Evolutionary conservation across 1,284 basidiomycete species (phyloP).

Genomic region (Lentinula novae-zelandiae): DNA sequence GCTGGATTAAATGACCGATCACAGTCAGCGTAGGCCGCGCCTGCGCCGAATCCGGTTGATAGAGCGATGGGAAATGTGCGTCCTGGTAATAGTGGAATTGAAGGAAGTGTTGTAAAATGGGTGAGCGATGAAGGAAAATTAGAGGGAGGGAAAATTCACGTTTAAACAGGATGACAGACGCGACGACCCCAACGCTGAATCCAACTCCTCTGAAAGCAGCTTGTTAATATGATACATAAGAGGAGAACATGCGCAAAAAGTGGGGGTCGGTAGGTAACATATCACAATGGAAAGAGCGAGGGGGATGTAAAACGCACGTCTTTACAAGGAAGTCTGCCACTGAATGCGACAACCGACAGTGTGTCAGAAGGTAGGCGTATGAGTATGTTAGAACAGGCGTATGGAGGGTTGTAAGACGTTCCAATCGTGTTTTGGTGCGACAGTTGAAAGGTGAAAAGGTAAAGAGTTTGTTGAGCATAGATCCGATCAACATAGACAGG

Average conservation of each 20-base stretch:
- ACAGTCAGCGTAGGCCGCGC: constrained; percentile 92
- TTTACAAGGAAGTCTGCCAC: constrained; percentile 80
- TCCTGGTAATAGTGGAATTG: constrained; percentile 49
- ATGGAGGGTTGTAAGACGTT: background rate
- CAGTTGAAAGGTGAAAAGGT: too few relatives aligned
- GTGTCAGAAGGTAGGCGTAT: too few relatives aligned
- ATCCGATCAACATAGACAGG: too few relatives aligned
- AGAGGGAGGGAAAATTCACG: constrained; percentile 61
- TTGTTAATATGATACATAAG: background rate
- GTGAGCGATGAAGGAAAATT: too few relatives aligned
- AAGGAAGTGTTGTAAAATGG: background rate
- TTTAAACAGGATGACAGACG: constrained; percentile 92
- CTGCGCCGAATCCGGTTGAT: constrained; percentile 86
- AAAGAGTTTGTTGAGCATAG: too few relatives aligned
- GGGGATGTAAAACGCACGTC: constrained; percentile 46
- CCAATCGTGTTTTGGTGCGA: too few relatives aligned
- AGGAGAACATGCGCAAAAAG: background rate
- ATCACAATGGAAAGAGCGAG: background rate
- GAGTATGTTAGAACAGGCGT: background rate
- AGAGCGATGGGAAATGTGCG: constrained; percentile 96
- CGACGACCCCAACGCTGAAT: constrained; percentile 91
- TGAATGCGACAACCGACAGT: constrained; percentile 21
- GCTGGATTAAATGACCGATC: constrained; percentile 96
- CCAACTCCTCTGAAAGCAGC: constrained; percentile 75
- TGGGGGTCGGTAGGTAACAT: background rate